Evolutionary conservation across 768 basidiomycete species (phyloP).

Genomic region (Coprinopsis cinerea): DNA sequence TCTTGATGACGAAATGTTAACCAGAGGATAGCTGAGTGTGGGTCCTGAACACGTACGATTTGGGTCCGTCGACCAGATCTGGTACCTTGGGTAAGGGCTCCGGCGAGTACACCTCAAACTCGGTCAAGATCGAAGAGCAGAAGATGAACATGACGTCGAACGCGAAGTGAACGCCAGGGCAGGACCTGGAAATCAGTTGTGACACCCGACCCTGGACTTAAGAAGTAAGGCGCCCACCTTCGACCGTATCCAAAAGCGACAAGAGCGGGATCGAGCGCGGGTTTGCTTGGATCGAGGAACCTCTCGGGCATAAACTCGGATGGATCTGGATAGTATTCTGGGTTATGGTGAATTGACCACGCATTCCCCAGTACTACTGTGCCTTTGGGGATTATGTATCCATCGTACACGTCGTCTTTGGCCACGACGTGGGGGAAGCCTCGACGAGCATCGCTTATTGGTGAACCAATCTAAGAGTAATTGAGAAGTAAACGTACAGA

Average conservation of each 20-base stretch:
- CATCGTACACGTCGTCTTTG: constrained; percentile 35
- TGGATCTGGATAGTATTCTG: constrained; percentile 6
- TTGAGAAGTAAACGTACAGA: too few relatives aligned
- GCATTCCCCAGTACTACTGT: constrained; percentile 28
- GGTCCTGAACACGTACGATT: too few relatives aligned
- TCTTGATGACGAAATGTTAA: too few relatives aligned
- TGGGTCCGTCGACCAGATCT: too few relatives aligned
- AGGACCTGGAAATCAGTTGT: not conserved
- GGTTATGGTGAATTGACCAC: constrained; percentile 20
- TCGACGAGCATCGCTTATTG: too few relatives aligned
- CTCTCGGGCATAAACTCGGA: constrained; percentile 3
- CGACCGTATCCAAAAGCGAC: constrained; percentile 28
- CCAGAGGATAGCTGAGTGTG: too few relatives aligned
- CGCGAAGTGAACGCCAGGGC: constrained; percentile 6
- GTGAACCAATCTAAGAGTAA: too few relatives aligned
- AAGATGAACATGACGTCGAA: not conserved
- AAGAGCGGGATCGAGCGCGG: constrained; percentile 20
- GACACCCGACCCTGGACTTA: too few relatives aligned
- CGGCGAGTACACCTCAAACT: too few relatives aligned
- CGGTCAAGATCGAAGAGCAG: constrained; percentile 9
- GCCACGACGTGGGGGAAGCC: constrained; percentile 25
- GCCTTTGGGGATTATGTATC: constrained; percentile 30
- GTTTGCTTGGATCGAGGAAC: constrained; percentile 10
- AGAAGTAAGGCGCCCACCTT: too few relatives aligned
- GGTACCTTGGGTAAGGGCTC: too few relatives aligned